Base-by-base conservation (phyloP, 768 basidiomycete genomes). In the Atractiella rhizophila region DNA sequence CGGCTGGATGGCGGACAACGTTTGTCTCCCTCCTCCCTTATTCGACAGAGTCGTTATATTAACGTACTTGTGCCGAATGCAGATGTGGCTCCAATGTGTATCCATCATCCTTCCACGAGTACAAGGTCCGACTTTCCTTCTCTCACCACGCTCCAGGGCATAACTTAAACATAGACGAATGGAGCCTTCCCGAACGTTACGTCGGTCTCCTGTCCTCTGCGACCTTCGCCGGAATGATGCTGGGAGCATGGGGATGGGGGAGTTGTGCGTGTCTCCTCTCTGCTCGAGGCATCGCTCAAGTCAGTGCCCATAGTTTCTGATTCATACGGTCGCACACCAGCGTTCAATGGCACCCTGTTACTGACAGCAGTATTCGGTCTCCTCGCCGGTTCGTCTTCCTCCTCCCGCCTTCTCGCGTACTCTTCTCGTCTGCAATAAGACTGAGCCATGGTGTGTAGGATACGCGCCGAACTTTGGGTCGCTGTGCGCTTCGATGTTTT, bases 151-250 rank as follows among this genome's bases (percentile, higher is more conserved):
- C 2, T 4, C 20, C 11, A 10, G 23, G 18, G 16, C 38, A 24
- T 12, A 35, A 2, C 2, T 7, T 28, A 5, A 12, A 11, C 16
- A 13, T 39, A 50, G 72, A 72, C 35, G 82, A 94, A 56, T 98
- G 74, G 58, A 60, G 65, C 51, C 70, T 85, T 68, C 52, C 55
- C 10, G 75, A 83, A 55, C 66, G 64, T 35, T 70, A 70, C 48
- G 78, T 86, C 36, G 88, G 85, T 19, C 57, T 67, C 1, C 60
- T 94, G 12, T 86, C 83, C 0, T 79, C 82, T 4, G 73, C 76
- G 4, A 83, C 81, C 69, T 85, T 85, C 54, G 72, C 68, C 10
- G 81, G 88, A n/a, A 96, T 96, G 88, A 91, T 94, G 83, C 55
- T 44, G 19, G 46, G 51, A 16, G 49, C 52, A 0, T 51, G 44